Evolutionary conservation across 2,329 filamentous ascomycete species (phyloP).

Genomic region (Colletotrichum zoysiae): DNA sequence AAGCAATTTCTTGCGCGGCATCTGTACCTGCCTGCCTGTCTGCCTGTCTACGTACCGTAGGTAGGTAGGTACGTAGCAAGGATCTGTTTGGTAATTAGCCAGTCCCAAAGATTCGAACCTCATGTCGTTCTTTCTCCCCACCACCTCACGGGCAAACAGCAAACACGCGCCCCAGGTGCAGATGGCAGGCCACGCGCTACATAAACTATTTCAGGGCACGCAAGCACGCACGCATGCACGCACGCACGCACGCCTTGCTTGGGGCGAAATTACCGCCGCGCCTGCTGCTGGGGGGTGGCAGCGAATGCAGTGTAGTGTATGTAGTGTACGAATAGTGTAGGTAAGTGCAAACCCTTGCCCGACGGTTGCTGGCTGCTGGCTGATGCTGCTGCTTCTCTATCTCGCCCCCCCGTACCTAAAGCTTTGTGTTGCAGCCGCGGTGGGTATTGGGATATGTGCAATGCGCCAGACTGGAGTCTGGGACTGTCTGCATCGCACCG

Average conservation of each 20-base stretch:
- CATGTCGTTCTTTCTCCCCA: too few species aligned
- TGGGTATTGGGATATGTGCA: slow-evolving; percentile 18
- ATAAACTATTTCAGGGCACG: background rate
- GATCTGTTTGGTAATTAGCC: background rate
- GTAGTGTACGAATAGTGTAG: too few species aligned
- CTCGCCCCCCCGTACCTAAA: background rate
- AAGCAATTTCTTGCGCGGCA: too few species aligned
- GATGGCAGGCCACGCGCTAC: background rate
- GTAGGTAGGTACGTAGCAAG: background rate
- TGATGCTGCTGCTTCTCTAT: background rate
- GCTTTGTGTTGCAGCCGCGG: slow-evolving; percentile 26
- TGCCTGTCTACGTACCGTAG: too few species aligned
- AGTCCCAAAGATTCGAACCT: background rate
- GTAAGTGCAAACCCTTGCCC: background rate
- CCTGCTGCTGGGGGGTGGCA: background rate
- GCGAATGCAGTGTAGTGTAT: background rate
- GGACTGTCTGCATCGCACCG: slow-evolving; percentile 1
- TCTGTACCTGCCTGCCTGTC: too few species aligned
- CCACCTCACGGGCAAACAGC: background rate
- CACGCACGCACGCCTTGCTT: too few species aligned
- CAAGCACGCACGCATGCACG: too few species aligned
- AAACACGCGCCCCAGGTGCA: background rate
- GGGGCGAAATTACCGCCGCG: background rate
- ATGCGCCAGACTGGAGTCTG: slow-evolving; percentile 24
- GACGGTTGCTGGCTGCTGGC: background rate